Conservation (phyloP, 352 stramenopile species). For the Peronospora destructor region DNA sequence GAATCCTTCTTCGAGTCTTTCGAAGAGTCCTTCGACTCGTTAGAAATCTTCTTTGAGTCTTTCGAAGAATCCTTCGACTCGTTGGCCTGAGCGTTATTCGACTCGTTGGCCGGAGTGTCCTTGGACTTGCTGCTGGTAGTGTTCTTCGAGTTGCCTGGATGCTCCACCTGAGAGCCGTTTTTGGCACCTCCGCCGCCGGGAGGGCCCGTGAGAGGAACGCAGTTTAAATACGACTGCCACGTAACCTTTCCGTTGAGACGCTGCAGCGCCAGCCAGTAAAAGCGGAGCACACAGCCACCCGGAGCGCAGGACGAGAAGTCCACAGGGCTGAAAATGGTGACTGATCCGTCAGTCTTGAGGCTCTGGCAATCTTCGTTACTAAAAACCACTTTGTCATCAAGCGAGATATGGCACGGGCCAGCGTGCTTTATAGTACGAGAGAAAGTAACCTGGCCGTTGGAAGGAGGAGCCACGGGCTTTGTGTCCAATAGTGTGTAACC, state of each 20-base stretch:
- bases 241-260: constrained; percentile 12
- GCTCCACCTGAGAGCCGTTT: too few relatives aligned
- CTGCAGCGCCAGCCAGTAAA: constrained; percentile 35
- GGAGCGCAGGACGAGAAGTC: constrained; percentile 28
- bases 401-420: constrained; percentile 29
- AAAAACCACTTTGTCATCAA: constrained; percentile 26
- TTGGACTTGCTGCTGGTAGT: too few relatives aligned
- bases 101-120: too few relatives aligned
- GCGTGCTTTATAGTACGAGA: constrained; percentile 26
- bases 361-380: constrained; percentile 30
- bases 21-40: too few relatives aligned
- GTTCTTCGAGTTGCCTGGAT: too few relatives aligned
- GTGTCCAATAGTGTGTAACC: constrained; percentile 25
- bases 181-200: too few relatives aligned
- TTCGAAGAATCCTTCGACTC: too few relatives aligned
- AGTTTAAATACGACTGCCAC: constrained; percentile 38
- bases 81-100: too few relatives aligned
- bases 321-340: constrained; percentile 26
- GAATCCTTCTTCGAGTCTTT: too few relatives aligned
- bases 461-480: constrained; percentile 16
- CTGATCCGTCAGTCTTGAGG: constrained; percentile 16
- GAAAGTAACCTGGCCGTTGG: constrained; percentile 20
- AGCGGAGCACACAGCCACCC: constrained; percentile 29
- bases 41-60: too few relatives aligned
- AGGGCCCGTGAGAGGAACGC: constrained; percentile 20